Evolutionary conservation across 2,329 filamentous ascomycete species (phyloP), one percentile per base, ranked within the genome.

Genomic region (Colletotrichum costaricense): DNA sequence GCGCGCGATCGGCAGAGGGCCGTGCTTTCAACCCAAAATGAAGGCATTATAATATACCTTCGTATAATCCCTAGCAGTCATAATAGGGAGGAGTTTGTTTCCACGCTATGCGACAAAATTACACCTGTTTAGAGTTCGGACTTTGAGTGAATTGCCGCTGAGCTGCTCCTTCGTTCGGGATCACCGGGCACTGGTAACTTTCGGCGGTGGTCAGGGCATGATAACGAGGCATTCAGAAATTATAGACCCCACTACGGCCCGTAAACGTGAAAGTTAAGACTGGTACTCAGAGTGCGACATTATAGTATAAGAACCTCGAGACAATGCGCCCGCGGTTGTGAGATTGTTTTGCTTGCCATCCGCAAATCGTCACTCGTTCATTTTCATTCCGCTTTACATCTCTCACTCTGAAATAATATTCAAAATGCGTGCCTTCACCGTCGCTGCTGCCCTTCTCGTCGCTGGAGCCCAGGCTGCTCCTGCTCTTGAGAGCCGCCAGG

Each of bases 401-500:
- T 9, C 16, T 22, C 19, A 19, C 2, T 22, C 2, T 35, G 9
- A 3, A 12, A 16, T 16, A 59, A 24, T 24, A 14, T 35, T 24
- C 59, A 49, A 64, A 19, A 73, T 73, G 70, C 67, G 46, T 26
- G 42, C 67, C 19, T 49, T 65, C 22, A 38, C 60, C 55, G 3
- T 65, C 22, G 46, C 60, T 22, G 60, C 70, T 30, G 55, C 67
- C 22, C 42, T 73, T 19, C 55, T 73, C 9, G 8, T 65, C 2
- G 70, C 46, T 24, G 46, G 55, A 26, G 67, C n/a, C 26, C 60
- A 70, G 55, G 70, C 70, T 28, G 66, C 67, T 9, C 67, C 70
- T 38, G 46, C 55, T 5, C 24, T 60, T 2, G 70, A 65, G 55
- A 57, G 30, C 46, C 67, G 70, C 35, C 66, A 73, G 30, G 19